A percentile compares a stretch with the other conserved stretches of the same genome.
Conservation (phyloP, 2,329 filamentous ascomycete species). For the Acrodontium crateriforme region DNA sequence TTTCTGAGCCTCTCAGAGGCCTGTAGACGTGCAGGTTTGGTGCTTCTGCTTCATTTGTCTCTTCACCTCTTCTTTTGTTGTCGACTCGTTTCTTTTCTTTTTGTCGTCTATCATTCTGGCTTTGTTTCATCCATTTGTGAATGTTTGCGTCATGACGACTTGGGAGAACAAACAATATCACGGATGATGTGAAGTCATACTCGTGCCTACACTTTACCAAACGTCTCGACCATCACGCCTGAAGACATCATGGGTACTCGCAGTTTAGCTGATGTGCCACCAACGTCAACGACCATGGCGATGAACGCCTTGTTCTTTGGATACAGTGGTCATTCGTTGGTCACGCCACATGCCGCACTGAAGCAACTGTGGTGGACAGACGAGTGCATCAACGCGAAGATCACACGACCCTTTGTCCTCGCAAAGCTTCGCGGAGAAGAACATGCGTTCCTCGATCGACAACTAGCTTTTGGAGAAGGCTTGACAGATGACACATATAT, state of each 20-base stretch:
- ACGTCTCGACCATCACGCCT: no score
- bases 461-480: slow-evolving; percentile 53
- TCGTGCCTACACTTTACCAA: no score
- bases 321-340: slow-evolving; percentile 35
- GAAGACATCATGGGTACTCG: slow-evolving; percentile 20
- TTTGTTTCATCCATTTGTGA: no score
- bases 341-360: slow-evolving; percentile 34
- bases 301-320: slow-evolving; percentile 38
- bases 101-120: no score
- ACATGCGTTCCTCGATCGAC: slow-evolving; percentile 46
- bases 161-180: no score
- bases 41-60: no score
- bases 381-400: slow-evolving; percentile 52
- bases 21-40: no score
- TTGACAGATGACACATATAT: slow-evolving; percentile 61
- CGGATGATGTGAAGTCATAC: no score
- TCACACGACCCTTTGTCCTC: slow-evolving; percentile 54
- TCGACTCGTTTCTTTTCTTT: no score
- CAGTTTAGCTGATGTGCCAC: slow-evolving; percentile 21
- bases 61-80: no score
- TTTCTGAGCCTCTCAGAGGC: no score
- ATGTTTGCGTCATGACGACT: no score
- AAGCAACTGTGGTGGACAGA: slow-evolving; percentile 58
- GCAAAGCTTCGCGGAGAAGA: slow-evolving; percentile 51
- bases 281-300: slow-evolving; percentile 25